Conservation (phyloP, 73 alveolate species). For the Diophrys appendiculata region DNA sequence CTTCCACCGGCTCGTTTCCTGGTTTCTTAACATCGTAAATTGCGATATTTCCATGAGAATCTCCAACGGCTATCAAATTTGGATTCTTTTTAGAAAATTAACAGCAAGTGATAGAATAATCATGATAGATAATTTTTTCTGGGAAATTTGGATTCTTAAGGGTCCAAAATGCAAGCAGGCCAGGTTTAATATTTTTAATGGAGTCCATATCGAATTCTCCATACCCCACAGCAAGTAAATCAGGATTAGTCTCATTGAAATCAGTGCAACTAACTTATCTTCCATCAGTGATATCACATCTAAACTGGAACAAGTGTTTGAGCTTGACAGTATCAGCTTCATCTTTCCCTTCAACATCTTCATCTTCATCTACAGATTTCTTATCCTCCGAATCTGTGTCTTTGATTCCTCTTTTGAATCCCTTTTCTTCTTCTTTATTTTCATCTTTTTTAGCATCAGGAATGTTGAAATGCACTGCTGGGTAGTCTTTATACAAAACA, state of each 20-base stretch:
- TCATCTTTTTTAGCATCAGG: conserved; percentile 59
- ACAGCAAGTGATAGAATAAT: conserved; percentile 87
- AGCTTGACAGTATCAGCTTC: conserved; percentile 73
- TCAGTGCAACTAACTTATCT: conserved; percentile 93
- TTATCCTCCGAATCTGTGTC: conserved; percentile 73
- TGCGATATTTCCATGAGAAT: conserved; percentile 93
- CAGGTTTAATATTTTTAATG: conserved; percentile 61
- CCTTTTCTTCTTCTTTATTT: conserved; percentile 35
- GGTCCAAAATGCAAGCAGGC: conserved; percentile 95
- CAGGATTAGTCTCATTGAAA: conserved; percentile 92
- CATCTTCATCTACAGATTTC: conserved; percentile 84
- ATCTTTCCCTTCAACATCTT: conserved; percentile 72
- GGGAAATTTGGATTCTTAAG: conserved; percentile 96
- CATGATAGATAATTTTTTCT: conserved; percentile 91
- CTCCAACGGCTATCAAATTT: conserved; percentile 92
- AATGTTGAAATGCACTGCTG: conserved; percentile 83
- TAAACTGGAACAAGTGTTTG: conserved; percentile 82
- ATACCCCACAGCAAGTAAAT: conserved; percentile 92
- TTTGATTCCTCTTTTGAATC: conserved; percentile 69
- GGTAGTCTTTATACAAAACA: conserved; percentile 94
- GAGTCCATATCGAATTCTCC: conserved; percentile 86
- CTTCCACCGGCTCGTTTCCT: conserved; percentile 91
- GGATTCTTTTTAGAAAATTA: conserved; percentile 91
- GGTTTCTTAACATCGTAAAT: conserved; percentile 87
- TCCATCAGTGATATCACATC: conserved; percentile 78